These are phyloP conservation scores for Kwoniella shandongensis DNA, from an alignment of 768 basidiomycete genomes.

Conservation along the genomic window DNA sequence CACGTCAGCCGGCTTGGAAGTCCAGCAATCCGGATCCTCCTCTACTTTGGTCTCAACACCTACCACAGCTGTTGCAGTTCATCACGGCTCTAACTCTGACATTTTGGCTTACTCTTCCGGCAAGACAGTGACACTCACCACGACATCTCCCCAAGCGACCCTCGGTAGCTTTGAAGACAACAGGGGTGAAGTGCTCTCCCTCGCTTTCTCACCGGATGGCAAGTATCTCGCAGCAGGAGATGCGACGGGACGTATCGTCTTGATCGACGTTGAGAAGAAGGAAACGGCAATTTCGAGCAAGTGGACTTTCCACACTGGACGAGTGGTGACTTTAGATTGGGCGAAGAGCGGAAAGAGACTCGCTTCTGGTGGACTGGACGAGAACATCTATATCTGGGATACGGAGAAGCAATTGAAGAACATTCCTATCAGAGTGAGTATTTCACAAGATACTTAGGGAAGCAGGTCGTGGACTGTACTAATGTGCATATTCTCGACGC, in stretches of 20 bases:
- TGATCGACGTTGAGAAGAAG: constrained; percentile 70
- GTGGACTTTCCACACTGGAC: constrained; percentile 84
- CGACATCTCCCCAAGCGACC: constrained; percentile 61
- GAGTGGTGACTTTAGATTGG: constrained; percentile 76
- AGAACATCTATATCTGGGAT: constrained; percentile 85
- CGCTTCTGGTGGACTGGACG: constrained; percentile 89
- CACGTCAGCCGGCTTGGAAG: constrained; percentile 39
- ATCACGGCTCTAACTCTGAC: constrained; percentile 13
- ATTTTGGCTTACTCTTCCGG: constrained; percentile 56
- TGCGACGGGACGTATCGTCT: constrained; percentile 75
- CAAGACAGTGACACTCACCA: constrained; percentile 72
- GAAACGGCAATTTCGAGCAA: constrained; percentile 58
- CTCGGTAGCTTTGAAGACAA: constrained; percentile 57
- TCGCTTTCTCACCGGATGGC: constrained; percentile 80
- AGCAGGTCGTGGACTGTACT: background rate
- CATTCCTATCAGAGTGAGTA: constrained; percentile 65
- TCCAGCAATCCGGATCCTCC: constrained; percentile 23
- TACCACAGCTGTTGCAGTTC: constrained; percentile 44
- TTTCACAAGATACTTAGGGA: background rate
- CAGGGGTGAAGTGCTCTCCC: constrained; percentile 67
- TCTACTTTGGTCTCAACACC: constrained; percentile 10
- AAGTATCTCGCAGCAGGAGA: constrained; percentile 77
- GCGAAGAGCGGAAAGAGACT: constrained; percentile 71
- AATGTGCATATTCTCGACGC: background rate
- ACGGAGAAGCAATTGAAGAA: constrained; percentile 66